Base-by-base conservation (phyloP, 768 basidiomycete genomes). In the Gymnopilus junonius region DNA sequence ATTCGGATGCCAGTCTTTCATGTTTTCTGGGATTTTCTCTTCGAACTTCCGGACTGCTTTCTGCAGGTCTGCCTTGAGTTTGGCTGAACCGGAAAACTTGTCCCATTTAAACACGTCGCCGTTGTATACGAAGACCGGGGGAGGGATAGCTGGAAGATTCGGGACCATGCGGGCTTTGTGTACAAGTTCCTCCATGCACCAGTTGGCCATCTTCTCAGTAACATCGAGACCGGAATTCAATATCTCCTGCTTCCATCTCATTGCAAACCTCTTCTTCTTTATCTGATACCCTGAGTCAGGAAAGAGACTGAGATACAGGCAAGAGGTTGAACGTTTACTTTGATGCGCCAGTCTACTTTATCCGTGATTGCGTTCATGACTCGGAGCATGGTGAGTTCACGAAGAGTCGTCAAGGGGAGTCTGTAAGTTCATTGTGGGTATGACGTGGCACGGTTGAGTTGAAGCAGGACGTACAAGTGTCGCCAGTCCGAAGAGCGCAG, bases 1-100 rank as follows among this genome's bases (percentile, higher is more conserved):
- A 2, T 75, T 72, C 5, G 82, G 82, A 63, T 83, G 82, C 82
- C 82, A 84, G 65, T 84, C 82, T 35, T 74, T 77, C 55, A 71
- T 29, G 0, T 69, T 69, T 7, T 75, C 77, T 0, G 78, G 74
- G 2, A 79, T 66, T n/a, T 39, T 71, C 46, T 73, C 64, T 63
- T 84, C 79, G 23, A 82, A 77, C 7, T 58, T 25, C 4, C 35
- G 54, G 23, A 74, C 67, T 8, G 67, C 76, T 5, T 64, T 42
- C 11, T 73, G 67, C 6, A 81, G 70, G 27, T 56, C 63, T 8
- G 60, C 37, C n/a, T 65, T 69, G n/a, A 77, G 46, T 15, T 70
- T 58, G 2, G 31, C 17, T 0, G 77, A 67, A 27, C 78, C 65
- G 8, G 77, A 72, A 27, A 60, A 62, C 17, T 51, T 32, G 65